Conservation (phyloP, 2,329 filamentous ascomycete species). For the Hypoxylon sp. region DNA sequence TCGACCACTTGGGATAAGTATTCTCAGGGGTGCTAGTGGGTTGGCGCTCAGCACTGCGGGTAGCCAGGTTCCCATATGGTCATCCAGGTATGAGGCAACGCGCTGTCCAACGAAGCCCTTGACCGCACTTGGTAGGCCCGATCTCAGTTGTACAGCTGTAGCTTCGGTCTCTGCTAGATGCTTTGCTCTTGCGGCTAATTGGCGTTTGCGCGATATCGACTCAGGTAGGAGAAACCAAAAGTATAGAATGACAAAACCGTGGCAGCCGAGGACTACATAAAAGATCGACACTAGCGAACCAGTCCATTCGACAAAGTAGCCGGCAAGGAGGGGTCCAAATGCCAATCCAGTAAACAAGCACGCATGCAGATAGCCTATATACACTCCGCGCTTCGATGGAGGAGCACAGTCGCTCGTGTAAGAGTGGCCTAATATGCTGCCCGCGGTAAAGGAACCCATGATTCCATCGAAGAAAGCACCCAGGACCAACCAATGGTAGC, state of each 20-base stretch:
- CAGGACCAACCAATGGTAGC: constrained; percentile 84
- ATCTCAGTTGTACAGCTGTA: constrained; percentile 53
- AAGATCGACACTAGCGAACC: constrained; percentile 86
- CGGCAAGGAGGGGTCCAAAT: constrained; percentile 85
- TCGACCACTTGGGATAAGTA: constrained; percentile 80
- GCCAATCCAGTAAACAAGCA: constrained; percentile 92
- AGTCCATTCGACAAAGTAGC: constrained; percentile 82
- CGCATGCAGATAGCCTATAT: constrained; percentile 91
- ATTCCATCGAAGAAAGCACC: constrained; percentile 86
- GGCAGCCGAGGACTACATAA: constrained; percentile 81
- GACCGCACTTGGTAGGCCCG: constrained; percentile 43
- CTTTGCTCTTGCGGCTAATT: constrained; percentile 78
- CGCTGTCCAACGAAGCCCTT: constrained; percentile 42
- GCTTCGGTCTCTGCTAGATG: constrained; percentile 64
- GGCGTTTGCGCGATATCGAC: constrained; percentile 82
- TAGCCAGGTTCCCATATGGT: constrained; percentile 51
- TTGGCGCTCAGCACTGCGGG: constrained; percentile 68
- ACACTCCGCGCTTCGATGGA: constrained; percentile 82
- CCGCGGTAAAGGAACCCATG: constrained; percentile 89
- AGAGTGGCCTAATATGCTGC: constrained; percentile 81
- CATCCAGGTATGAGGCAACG: constrained; percentile 41
- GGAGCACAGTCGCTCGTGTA: constrained; percentile 92
- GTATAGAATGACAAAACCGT: constrained; percentile 80
- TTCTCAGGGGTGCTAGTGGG: constrained; percentile 81
- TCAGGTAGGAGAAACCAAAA: constrained; percentile 83